A percentile compares a stretch with the other conserved stretches of the same genome.
These are phyloP conservation scores for Strobilomyces confusus DNA, from an alignment of 768 basidiomycete genomes.

Conservation along the genomic window DNA sequence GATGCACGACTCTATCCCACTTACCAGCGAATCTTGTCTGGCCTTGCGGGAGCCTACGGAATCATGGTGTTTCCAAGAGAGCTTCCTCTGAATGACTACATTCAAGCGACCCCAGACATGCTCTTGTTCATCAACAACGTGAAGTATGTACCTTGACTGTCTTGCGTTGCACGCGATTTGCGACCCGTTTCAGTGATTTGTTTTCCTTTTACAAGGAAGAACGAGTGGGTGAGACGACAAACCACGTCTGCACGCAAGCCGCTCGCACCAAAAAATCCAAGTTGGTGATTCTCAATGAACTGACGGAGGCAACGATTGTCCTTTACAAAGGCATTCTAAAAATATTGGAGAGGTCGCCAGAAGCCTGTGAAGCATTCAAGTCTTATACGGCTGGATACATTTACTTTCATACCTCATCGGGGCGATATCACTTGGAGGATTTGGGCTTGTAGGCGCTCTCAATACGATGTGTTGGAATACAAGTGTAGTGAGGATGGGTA, in stretches of 20 bases:
- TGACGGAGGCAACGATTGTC: constrained; percentile 25
- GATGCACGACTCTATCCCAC: constrained; percentile 26
- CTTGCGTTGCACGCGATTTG: not conserved
- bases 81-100: constrained; percentile 32
- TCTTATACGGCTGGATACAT: constrained; percentile 23
- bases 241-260: constrained; percentile 34
- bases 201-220: constrained; percentile 21
- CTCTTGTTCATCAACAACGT: constrained; percentile 29
- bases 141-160: constrained; percentile 32
- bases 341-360: constrained; percentile 20
- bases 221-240: constrained; percentile 30
- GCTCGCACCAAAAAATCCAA: constrained; percentile 23
- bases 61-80: constrained; percentile 35
- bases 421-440: constrained; percentile 27
- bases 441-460: constrained; percentile 5
- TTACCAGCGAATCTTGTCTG: constrained; percentile 28
- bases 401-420: constrained; percentile 25
- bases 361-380: constrained; percentile 17
- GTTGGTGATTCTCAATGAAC: constrained; percentile 18
- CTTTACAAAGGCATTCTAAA: constrained; percentile 22
- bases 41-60: constrained; percentile 32
- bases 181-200: constrained; percentile 30
- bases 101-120: constrained; percentile 38
- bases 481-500: too few species aligned
- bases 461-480: too few species aligned